Evolutionary conservation across 305 asterid genomes (phyloP), one percentile per base, ranked within the genome.

Genomic region (Fraxinus velutina): DNA sequence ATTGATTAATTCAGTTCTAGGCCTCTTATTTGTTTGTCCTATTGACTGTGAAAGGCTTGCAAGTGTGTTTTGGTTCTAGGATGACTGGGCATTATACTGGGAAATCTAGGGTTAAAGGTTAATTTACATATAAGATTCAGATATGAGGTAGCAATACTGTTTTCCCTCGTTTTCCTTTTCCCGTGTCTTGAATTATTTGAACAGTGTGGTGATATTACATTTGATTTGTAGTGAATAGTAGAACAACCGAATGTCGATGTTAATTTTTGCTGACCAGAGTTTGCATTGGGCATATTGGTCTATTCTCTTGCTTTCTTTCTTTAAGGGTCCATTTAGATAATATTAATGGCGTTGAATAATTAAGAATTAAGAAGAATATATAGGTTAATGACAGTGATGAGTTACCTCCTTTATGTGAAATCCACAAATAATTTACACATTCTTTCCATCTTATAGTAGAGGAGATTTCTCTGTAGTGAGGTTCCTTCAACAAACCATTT

Each of bases 61-160:
- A 24, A 22, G 71, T 29, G 74, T 57, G 42, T 34, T 22, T 78
- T 9, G 32, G 5, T 62, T 66, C 75, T 68, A 68, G 19, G 74
- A 68, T 68, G 39, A 68, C 27, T 78, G 42, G 70, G 78, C 72
- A 76, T 55, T 24, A 12, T 74, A 77, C 60, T 64, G 79, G 72
- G 72, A 70, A 86, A 68, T 79, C 17, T 57, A 52, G 34, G 76
- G 68, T 33, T 30, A 5, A 42, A 36, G 30, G 39, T 17, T 36
- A 21, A 78, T 24, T 62, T 78, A 12, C 32, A 17, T 22, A 24
- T 74, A 52, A 64, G 79, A 80, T 73, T 77, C 17, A 24, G 71
- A 42, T 36, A 78, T 78, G 76, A 70, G 19, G 24, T 78, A 19
- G 66, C 50, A 27, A 55, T 60, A 22, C 19, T 22, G 0, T 57